Evolutionary conservation across 345 rosid species (phyloP).

Genomic region (Camelina hispida): DNA sequence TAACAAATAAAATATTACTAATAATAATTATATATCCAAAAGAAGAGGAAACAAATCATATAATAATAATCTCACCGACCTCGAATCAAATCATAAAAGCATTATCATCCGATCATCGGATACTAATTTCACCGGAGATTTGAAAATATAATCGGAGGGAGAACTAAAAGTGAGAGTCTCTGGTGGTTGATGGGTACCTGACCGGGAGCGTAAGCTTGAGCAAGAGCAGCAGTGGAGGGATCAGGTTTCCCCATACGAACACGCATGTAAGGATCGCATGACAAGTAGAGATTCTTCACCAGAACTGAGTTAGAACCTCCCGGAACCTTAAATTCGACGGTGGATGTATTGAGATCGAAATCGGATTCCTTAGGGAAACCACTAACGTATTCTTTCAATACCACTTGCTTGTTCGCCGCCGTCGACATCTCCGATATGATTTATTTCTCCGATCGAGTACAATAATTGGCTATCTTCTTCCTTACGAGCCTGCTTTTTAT

Average conservation of each 20-base stretch:
- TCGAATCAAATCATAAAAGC: conserved; percentile 11
- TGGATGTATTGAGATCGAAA: conserved; percentile 41
- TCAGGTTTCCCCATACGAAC: conserved; percentile 46
- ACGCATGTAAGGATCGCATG: conserved; percentile 64
- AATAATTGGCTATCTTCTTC: neutral
- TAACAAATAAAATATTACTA: too few relatives aligned
- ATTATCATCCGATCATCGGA: neutral
- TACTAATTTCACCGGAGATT: neutral
- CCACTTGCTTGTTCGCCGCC: conserved; percentile 57
- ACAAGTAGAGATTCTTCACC: conserved; percentile 63
- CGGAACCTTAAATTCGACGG: conserved; percentile 42
- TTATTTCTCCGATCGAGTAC: conserved; percentile 11
- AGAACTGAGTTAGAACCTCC: conserved; percentile 45
- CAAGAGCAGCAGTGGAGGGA: conserved; percentile 27
- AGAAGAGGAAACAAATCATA: neutral
- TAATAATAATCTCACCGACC: conserved; percentile 6
- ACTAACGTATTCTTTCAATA: conserved; percentile 46
- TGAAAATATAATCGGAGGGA: conserved; percentile 17
- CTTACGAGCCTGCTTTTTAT: conserved; percentile 22
- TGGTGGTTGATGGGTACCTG: conserved; percentile 22
- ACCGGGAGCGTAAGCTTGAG: conserved; percentile 37
- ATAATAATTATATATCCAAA: neutral
- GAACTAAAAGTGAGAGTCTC: neutral
- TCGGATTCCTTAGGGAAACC: conserved; percentile 60
- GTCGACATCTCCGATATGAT: conserved; percentile 3